Evolutionary conservation across 805 yeast species (phyloP).

Genomic region (Suhomyces kilbournensis): DNA sequence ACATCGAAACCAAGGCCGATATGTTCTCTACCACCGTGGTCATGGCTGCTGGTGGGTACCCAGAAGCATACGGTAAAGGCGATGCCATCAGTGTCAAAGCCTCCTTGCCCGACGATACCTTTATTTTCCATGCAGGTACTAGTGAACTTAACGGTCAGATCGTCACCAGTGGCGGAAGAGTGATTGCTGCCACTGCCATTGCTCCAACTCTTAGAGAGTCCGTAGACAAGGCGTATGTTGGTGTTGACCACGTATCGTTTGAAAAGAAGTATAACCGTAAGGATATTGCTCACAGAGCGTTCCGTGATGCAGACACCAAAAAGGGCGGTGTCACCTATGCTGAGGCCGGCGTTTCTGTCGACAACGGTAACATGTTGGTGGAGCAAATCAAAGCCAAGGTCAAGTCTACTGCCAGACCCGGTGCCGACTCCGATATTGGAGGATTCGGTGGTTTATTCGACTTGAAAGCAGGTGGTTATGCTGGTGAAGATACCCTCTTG

Average conservation of each 20-base stretch:
- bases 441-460: constrained; percentile 98
- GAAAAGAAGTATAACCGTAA: constrained; percentile 76
- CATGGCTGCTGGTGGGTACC: constrained; percentile 96
- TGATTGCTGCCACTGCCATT: constrained; percentile 88
- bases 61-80: constrained; percentile 81
- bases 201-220: constrained; percentile 75
- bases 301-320: constrained; percentile 48
- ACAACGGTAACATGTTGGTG: constrained; percentile 87
- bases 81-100: constrained; percentile 66
- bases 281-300: constrained; percentile 96
- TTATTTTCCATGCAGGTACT: constrained; percentile 97
- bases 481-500: constrained; percentile 70
- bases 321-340: constrained; percentile 72
- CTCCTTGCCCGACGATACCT: constrained; percentile 54
- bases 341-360: constrained; percentile 96
- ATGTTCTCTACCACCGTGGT: constrained; percentile 89
- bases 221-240: constrained; percentile 80
- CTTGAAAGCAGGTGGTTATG: constrained; percentile 82
- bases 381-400: constrained; percentile 88
- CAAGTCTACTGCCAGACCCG: constrained; percentile 88
- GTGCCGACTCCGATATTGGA: constrained; percentile 97
- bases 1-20: constrained; percentile 48
- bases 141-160: constrained; percentile 51
- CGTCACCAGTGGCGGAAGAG: constrained; percentile 94
- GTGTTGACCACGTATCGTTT: constrained; percentile 75